These are phyloP conservation scores for Hymenoscyphus scutula DNA, from an alignment of 2,329 filamentous ascomycete genomes.

Conservation along the genomic window DNA sequence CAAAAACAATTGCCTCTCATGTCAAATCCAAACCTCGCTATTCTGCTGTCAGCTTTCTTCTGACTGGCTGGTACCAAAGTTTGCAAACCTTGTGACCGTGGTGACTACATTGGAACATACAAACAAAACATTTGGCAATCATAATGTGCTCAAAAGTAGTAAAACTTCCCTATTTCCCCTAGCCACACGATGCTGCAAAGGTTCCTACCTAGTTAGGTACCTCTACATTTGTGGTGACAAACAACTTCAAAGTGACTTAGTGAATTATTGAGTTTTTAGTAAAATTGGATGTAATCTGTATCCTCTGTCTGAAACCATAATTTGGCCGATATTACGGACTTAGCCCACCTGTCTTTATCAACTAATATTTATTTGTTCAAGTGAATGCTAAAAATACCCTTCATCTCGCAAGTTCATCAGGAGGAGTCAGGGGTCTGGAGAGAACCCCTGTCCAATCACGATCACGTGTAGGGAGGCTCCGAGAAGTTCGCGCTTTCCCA, in stretches of 20 bases:
- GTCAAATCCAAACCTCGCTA: not conserved
- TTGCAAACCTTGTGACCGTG: not conserved
- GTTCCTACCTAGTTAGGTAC: too few species aligned
- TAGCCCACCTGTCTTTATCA: too few species aligned
- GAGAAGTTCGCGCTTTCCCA: conserved; percentile 1
- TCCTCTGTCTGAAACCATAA: too few species aligned
- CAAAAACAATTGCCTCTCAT: too few species aligned
- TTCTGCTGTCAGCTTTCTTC: not conserved
- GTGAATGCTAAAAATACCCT: too few species aligned
- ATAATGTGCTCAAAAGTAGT: not conserved
- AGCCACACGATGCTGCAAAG: not conserved
- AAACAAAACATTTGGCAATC: not conserved
- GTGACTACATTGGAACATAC: not conserved
- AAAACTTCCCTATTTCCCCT: not conserved
- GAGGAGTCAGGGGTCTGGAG: not conserved
- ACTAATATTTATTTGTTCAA: too few species aligned
- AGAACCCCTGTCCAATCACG: not conserved
- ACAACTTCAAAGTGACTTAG: too few species aligned
- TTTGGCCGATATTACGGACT: too few species aligned
- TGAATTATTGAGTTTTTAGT: too few species aligned
- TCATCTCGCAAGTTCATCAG: not conserved
- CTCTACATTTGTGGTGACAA: too few species aligned
- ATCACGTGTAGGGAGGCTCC: not conserved
- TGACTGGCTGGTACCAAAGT: not conserved
- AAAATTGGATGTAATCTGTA: too few species aligned